These are phyloP conservation scores for Leptosphaerulina australis DNA, from an alignment of 2,329 filamentous ascomycete genomes.

Conservation along the genomic window DNA sequence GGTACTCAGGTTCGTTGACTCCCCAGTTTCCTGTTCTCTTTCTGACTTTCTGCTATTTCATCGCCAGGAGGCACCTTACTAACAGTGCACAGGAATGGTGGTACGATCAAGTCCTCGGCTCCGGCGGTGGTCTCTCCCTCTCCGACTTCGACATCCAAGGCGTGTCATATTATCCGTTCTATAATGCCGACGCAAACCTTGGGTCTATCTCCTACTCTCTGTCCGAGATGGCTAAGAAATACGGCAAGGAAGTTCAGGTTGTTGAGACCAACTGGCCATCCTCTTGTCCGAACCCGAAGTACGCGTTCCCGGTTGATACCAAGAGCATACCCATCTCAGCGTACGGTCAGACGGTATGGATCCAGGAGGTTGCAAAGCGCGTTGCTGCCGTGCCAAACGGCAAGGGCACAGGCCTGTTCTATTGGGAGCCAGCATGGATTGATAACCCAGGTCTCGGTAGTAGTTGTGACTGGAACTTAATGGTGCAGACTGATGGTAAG, in stretches of 20 bases:
- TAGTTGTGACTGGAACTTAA: conserved; percentile 67
- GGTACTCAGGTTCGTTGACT: conserved; percentile 43
- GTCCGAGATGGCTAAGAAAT: conserved; percentile 64
- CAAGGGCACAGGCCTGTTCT: conserved; percentile 63
- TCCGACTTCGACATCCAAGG: conserved; percentile 74
- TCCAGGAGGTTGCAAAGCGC: conserved; percentile 64
- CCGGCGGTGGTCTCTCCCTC: conserved; percentile 54
- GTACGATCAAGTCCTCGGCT: conserved; percentile 60
- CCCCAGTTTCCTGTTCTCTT: background rate
- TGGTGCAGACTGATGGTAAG: conserved; percentile 63
- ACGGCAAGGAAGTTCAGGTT: conserved; percentile 70
- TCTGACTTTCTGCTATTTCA: background rate
- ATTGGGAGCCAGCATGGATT: conserved; percentile 77
- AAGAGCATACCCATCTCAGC: conserved; percentile 65
- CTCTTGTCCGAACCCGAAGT: conserved; percentile 63
- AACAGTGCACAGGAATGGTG: conserved; percentile 62
- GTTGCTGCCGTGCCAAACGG: conserved; percentile 62
- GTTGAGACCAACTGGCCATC: conserved; percentile 75
- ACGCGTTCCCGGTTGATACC: conserved; percentile 66
- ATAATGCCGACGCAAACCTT: conserved; percentile 64
- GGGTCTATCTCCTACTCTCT: conserved; percentile 62
- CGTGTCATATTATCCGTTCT: conserved; percentile 77
- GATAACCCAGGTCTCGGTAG: conserved; percentile 69
- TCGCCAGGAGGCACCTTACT: background rate
- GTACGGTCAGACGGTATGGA: conserved; percentile 66